Evolutionary conservation across 768 basidiomycete genomes (phyloP).

Genomic region (Agrocybe praecox): DNA sequence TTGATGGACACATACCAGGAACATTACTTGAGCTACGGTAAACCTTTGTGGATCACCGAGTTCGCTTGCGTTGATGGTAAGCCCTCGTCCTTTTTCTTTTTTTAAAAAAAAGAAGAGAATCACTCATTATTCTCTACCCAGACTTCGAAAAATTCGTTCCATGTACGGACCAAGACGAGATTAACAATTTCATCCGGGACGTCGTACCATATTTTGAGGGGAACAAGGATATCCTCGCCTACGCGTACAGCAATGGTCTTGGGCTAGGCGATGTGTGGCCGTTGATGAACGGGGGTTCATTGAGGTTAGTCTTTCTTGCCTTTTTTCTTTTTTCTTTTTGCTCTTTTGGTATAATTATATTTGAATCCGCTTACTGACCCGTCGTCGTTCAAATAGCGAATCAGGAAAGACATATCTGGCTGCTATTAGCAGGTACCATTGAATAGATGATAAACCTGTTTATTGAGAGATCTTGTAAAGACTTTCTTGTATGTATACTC

Average conservation of each 20-base stretch:
- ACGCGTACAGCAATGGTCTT: constrained; percentile 50
- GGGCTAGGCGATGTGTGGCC: constrained; percentile 51
- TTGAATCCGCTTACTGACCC: too few species aligned
- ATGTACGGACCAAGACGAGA: constrained; percentile 44
- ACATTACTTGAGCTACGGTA: constrained; percentile 45
- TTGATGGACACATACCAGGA: constrained; percentile 25
- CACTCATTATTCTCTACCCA: constrained; percentile 10
- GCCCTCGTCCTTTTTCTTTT: too few species aligned
- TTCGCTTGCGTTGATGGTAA: constrained; percentile 50
- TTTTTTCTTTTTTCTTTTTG: neutral
- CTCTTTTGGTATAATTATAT: neutral
- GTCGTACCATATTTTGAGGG: constrained; percentile 41
- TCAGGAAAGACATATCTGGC: constrained; percentile 44
- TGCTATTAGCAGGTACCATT: constrained; percentile 41
- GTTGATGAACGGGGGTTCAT: constrained; percentile 34
- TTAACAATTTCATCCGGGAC: constrained; percentile 41
- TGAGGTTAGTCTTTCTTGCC: constrained; percentile 30
- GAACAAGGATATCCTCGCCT: constrained; percentile 39
- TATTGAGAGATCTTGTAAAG: neutral
- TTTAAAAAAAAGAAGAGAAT: neutral
- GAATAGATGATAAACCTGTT: too few species aligned
- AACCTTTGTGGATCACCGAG: constrained; percentile 52
- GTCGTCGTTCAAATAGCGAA: constrained; percentile 25
- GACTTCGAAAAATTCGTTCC: constrained; percentile 41
- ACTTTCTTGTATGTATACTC: neutral